phyloP scores from a whole-genome alignment of 257 asterid species.

The Ajuga chamaepitys region DNA sequence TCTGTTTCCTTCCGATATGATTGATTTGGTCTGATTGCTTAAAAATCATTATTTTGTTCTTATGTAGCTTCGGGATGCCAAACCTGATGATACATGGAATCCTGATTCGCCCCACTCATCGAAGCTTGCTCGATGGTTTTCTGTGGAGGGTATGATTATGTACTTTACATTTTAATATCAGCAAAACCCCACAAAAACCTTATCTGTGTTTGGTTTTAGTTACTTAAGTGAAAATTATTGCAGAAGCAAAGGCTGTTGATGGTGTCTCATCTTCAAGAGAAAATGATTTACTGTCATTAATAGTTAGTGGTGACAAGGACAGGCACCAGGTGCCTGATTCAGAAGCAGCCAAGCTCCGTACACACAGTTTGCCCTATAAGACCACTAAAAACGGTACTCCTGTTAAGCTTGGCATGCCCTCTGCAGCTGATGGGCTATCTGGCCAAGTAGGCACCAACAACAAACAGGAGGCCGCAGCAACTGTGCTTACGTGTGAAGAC shows the following conservation, averaged over 20 bases:
- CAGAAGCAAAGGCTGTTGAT: slow-evolving; percentile 51
- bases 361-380: slow-evolving; percentile 22
- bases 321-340: slow-evolving; percentile 33
- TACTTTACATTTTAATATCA: slow-evolving; percentile 1
- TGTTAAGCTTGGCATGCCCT: slow-evolving; percentile 18
- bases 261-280: slow-evolving; percentile 37
- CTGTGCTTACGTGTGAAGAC: slow-evolving; percentile 83
- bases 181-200: background rate
- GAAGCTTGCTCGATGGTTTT: slow-evolving; percentile 82
- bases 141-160: slow-evolving; percentile 57
- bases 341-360: slow-evolving; percentile 17
- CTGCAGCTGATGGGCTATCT: slow-evolving; percentile 39
- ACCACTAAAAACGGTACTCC: slow-evolving; percentile 26
- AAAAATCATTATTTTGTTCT: slow-evolving; percentile 13
- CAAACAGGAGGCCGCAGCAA: slow-evolving; percentile 38
- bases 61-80: slow-evolving; percentile 38
- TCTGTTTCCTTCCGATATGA: slow-evolving; percentile 13
- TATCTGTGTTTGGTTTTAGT: slow-evolving; percentile 9
- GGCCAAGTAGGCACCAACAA: slow-evolving; percentile 26
- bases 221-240: slow-evolving; percentile 6
- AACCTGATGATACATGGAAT: slow-evolving; percentile 43
- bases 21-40: background rate
- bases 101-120: slow-evolving; percentile 46
- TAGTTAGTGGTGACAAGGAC: slow-evolving; percentile 62
- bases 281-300: slow-evolving; percentile 57